phyloP scores from a whole-genome alignment of 768 basidiomycete genomes.

The Gymnopilus dilepis region DNA sequence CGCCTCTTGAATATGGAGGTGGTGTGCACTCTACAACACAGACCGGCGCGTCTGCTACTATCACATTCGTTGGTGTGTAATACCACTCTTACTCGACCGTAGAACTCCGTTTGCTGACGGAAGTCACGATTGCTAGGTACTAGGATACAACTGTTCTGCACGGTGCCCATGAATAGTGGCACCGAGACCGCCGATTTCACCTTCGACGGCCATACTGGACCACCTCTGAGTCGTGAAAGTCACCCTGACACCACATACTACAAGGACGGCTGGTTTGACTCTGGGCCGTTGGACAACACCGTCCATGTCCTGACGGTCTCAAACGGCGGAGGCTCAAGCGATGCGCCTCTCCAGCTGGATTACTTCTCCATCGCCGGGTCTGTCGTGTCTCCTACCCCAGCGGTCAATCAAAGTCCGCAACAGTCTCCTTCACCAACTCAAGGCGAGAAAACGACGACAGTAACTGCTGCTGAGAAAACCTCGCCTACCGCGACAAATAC shows the following conservation, averaged over 20 bases:
- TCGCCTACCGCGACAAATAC: not conserved
- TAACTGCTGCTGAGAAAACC: not conserved
- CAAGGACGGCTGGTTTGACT: slow-evolving; percentile 22
- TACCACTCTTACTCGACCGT: not conserved
- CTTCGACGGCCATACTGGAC: slow-evolving; percentile 12
- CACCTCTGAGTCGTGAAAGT: slow-evolving; percentile 3
- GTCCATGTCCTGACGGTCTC: slow-evolving; percentile 16
- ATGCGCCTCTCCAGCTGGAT: slow-evolving; percentile 18
- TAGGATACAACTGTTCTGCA: slow-evolving; percentile 13
- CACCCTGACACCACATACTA: slow-evolving; percentile 13
- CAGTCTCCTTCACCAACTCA: not conserved
- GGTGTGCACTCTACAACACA: slow-evolving; percentile 9
- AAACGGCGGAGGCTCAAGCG: slow-evolving; percentile 13
- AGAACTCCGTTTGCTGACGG: not conserved
- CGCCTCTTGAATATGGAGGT: slow-evolving; percentile 5
- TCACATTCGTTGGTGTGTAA: slow-evolving; percentile 11
- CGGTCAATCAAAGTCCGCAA: not conserved
- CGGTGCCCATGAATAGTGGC: slow-evolving; percentile 10
- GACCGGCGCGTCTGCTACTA: slow-evolving; percentile 14
- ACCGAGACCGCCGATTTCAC: slow-evolving; percentile 6
- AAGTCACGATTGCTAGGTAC: slow-evolving; percentile 8
- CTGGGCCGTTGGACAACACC: slow-evolving; percentile 9
- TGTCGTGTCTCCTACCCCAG: not conserved
- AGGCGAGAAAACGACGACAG: not conserved
- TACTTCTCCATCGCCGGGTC: slow-evolving; percentile 18